Conservation (phyloP, 805 yeast species). For the Zygotorulaspora florentina region DNA sequence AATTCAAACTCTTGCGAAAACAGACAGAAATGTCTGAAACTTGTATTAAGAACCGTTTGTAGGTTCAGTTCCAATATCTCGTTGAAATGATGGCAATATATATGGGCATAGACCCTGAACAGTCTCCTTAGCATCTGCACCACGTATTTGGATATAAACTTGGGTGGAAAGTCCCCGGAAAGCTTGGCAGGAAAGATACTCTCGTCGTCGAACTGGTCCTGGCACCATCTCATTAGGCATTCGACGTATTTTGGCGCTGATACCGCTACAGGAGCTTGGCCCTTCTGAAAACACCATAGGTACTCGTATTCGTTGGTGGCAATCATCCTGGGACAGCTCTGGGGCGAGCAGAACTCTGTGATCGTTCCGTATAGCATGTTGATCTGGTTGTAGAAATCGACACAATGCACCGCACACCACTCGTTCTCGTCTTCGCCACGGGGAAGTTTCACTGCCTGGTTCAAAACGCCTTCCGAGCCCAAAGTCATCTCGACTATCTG, state of each 20-base stretch:
- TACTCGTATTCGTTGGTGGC: slow-evolving; percentile 97
- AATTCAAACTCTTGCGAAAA: slow-evolving; percentile 81
- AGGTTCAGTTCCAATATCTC: slow-evolving; percentile 89
- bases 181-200: slow-evolving; percentile 82
- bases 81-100: slow-evolving; percentile 96
- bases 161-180: slow-evolving; percentile 89
- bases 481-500: slow-evolving; percentile 91
- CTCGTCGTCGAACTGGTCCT: slow-evolving; percentile 86
- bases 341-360: slow-evolving; percentile 93
- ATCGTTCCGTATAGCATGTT: slow-evolving; percentile 95
- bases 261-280: slow-evolving; percentile 72
- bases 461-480: slow-evolving; percentile 86
- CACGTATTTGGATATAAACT: slow-evolving; percentile 64
- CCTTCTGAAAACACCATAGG: slow-evolving; percentile 84
- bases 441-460: slow-evolving; percentile 91
- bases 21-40: slow-evolving; percentile 87
- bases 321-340: slow-evolving; percentile 94
- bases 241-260: slow-evolving; percentile 96
- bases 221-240: slow-evolving; percentile 91
- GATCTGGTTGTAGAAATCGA: slow-evolving; percentile 91
- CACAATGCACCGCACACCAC: slow-evolving; percentile 98
- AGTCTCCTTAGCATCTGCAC: slow-evolving; percentile 86
- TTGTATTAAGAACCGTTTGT: slow-evolving; percentile 89
- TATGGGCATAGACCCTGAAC: slow-evolving; percentile 93
- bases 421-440: slow-evolving; percentile 87